These are phyloP conservation scores for Leishmania amazonensis DNA, from an alignment of 208 protist genomes.

Conservation along the genomic window DNA sequence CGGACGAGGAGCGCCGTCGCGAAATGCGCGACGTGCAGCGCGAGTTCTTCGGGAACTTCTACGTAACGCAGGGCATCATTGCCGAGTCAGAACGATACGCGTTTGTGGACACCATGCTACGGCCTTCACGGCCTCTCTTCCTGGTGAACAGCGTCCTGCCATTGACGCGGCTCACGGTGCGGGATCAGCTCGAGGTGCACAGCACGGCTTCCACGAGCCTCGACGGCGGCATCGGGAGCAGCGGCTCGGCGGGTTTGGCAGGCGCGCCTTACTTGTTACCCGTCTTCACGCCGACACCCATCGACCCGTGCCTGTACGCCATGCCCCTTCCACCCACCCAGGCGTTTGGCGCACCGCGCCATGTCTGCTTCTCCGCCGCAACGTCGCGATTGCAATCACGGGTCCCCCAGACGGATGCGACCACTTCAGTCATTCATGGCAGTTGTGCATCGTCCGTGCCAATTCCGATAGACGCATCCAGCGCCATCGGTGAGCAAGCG, in stretches of 20 bases:
- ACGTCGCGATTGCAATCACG: conserved; percentile 15
- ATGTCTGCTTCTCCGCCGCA: conserved; percentile 41
- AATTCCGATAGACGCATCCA: not conserved
- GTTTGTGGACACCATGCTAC: conserved; percentile 67
- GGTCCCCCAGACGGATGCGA: not conserved
- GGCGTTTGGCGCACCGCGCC: conserved; percentile 35
- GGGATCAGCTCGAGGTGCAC: conserved; percentile 66
- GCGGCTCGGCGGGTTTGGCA: not conserved
- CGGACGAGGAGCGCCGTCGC: conserved; percentile 58
- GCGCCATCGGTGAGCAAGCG: not conserved
- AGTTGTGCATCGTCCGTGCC: not conserved
- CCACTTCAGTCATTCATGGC: not conserved
- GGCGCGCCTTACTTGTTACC: not conserved
- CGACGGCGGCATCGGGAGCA: not conserved
- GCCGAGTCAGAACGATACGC: conserved; percentile 27
- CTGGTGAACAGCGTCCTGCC: conserved; percentile 54
- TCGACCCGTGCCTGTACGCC: conserved; percentile 44
- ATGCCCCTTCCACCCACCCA: conserved; percentile 48
- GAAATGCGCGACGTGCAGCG: conserved; percentile 63
- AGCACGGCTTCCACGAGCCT: not conserved
- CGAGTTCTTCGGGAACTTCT: conserved; percentile 80
- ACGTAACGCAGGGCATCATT: conserved; percentile 64
- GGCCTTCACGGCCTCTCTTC: conserved; percentile 48
- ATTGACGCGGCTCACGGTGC: conserved; percentile 61
- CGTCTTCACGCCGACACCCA: conserved; percentile 39